Evolutionary conservation across 2,329 filamentous ascomycete species (phyloP).

Genomic region (Trichoderma cornu-damae): DNA sequence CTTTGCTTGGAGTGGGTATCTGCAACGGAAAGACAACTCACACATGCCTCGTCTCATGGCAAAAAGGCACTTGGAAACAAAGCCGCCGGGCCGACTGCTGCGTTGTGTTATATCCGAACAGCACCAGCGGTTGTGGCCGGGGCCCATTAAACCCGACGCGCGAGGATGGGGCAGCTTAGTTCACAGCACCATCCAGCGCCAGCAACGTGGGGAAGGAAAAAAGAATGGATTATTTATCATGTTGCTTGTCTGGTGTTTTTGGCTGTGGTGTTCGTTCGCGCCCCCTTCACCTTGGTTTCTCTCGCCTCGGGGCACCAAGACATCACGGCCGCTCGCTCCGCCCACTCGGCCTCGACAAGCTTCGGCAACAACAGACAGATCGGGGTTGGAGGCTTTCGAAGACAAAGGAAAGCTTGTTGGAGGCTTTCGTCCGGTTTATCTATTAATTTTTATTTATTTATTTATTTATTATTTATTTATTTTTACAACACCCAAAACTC

Average conservation of each 20-base stretch:
- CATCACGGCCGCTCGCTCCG: background rate
- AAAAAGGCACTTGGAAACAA: too few relatives aligned
- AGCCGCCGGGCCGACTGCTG: background rate
- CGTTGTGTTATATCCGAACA: slow-evolving; percentile 11
- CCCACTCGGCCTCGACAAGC: background rate
- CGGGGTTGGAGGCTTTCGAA: background rate
- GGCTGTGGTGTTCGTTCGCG: background rate
- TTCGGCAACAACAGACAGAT: background rate
- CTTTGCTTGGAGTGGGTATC: background rate
- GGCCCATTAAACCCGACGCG: slow-evolving; percentile 13
- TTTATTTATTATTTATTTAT: too few relatives aligned
- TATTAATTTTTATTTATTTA: too few relatives aligned
- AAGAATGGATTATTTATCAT: background rate
- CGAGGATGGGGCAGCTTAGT: slow-evolving; percentile 4
- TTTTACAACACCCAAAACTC: background rate
- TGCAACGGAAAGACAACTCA: background rate
- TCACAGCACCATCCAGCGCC: background rate
- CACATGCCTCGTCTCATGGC: background rate
- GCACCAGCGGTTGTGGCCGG: background rate
- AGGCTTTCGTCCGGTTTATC: background rate
- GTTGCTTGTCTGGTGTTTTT: background rate
- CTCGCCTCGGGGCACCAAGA: background rate
- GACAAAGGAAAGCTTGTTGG: background rate
- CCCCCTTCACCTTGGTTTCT: background rate
- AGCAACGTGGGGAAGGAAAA: slow-evolving; percentile 3